Conservation (phyloP, 2,329 filamentous ascomycete species). For the Hypoxylon sp. region DNA sequence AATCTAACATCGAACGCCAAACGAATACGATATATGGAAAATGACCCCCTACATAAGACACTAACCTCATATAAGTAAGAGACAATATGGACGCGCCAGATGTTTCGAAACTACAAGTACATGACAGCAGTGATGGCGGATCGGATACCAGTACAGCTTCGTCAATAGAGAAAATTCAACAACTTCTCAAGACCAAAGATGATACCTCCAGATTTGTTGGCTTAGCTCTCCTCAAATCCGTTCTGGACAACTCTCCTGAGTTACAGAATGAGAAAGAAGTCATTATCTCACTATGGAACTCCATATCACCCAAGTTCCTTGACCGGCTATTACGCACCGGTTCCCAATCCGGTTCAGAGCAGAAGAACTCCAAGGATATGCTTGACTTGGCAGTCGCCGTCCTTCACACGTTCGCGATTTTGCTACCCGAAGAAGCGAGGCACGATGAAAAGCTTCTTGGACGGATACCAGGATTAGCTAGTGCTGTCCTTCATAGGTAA, state of each 20-base stretch:
- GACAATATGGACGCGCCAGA: constrained; percentile 33
- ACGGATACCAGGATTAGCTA: constrained; percentile 68
- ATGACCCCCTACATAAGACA: constrained; percentile 11
- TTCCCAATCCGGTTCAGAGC: constrained; percentile 54
- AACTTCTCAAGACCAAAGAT: constrained; percentile 71
- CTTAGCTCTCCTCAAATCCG: constrained; percentile 74
- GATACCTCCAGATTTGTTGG: constrained; percentile 79
- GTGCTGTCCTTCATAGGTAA: constrained; percentile 69
- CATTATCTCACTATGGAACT: constrained; percentile 69
- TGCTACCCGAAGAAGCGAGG: constrained; percentile 66
- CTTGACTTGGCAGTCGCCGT: constrained; percentile 74
- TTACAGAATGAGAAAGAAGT: constrained; percentile 63
- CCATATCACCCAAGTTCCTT: constrained; percentile 73
- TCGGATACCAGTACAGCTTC: constrained; percentile 15
- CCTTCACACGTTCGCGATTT: constrained; percentile 71
- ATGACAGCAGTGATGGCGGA: constrained; percentile 5
- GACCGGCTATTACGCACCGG: constrained; percentile 73
- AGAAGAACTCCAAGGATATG: constrained; percentile 70
- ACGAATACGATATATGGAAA: background rate
- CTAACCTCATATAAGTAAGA: constrained; percentile 27
- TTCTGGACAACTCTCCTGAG: constrained; percentile 72
- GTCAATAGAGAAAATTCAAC: constrained; percentile 65
- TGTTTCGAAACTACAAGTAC: constrained; percentile 31
- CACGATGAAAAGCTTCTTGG: constrained; percentile 64
- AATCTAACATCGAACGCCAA: background rate